Conservation (phyloP, 495 filamentous ascomycete species). For the Penicillium antarcticum region DNA sequence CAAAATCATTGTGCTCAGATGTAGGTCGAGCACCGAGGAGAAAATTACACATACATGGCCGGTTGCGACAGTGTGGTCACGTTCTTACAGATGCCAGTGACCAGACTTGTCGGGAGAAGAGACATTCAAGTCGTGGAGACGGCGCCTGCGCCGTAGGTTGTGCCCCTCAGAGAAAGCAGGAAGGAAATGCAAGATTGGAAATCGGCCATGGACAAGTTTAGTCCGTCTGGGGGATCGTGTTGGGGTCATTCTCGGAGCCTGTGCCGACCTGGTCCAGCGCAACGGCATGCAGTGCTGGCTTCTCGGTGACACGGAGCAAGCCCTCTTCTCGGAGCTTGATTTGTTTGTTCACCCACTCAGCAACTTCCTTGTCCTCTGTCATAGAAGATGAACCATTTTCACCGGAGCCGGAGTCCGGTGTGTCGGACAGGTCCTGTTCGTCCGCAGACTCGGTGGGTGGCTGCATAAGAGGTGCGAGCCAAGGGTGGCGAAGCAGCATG, state of each 20-base stretch:
- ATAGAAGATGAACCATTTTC: slow-evolving; percentile 37
- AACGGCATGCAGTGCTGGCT: slow-evolving; percentile 76
- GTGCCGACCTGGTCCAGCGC: slow-evolving; percentile 60
- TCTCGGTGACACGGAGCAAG: slow-evolving; percentile 40
- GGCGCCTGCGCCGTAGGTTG: slow-evolving; percentile 18
- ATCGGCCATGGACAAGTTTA: slow-evolving; percentile 5
- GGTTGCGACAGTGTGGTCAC: not conserved
- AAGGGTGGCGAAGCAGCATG: slow-evolving; percentile 83
- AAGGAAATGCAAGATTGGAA: not conserved
- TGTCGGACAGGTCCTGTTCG: slow-evolving; percentile 49
- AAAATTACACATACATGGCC: not conserved
- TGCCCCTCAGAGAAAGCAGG: slow-evolving; percentile 1
- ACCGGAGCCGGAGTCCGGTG: slow-evolving; percentile 33
- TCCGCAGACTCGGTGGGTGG: slow-evolving; percentile 80
- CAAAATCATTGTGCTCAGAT: not conserved
- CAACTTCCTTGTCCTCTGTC: slow-evolving; percentile 72
- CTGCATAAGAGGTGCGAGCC: slow-evolving; percentile 76
- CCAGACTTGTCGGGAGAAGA: not conserved
- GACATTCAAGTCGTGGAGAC: slow-evolving; percentile 12
- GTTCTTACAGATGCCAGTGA: not conserved
- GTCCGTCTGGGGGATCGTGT: slow-evolving; percentile 7
- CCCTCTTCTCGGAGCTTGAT: slow-evolving; percentile 58
- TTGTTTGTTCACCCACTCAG: slow-evolving; percentile 77
- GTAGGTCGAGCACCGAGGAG: not conserved
- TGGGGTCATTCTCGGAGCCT: slow-evolving; percentile 28